phyloP scores from a whole-genome alignment of 306 rosid genomes.

The Glycyrrhiza uralensis region DNA sequence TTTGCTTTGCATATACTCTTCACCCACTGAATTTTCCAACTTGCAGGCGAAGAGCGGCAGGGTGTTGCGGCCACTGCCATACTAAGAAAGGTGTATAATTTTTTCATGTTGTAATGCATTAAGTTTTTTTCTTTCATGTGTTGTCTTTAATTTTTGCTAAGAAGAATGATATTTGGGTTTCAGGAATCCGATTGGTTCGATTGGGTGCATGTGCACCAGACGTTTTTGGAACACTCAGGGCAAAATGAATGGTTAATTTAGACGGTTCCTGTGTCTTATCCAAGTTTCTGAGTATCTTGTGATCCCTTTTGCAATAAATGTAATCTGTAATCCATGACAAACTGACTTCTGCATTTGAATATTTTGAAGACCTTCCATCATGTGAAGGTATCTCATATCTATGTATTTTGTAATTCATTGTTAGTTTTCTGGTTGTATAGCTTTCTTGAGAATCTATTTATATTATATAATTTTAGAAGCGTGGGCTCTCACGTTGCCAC shows the following conservation, averaged over 20 bases:
- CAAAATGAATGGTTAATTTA: constrained; percentile 43
- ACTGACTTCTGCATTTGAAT: constrained; percentile 17
- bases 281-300: background rate
- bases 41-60: constrained; percentile 37
- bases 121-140: constrained; percentile 1
- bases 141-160: constrained; percentile 11
- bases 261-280: constrained; percentile 12
- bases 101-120: constrained; percentile 14
- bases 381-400: constrained; percentile 18
- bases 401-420: constrained; percentile 13
- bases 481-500: too few species aligned
- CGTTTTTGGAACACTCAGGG: constrained; percentile 40
- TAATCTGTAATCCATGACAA: constrained; percentile 3
- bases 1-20: background rate
- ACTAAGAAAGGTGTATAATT: constrained; percentile 44
- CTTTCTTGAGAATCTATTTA: constrained; percentile 16
- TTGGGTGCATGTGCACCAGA: constrained; percentile 66
- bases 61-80: constrained; percentile 32
- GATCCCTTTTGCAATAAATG: constrained; percentile 37
- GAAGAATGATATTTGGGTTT: constrained; percentile 31
- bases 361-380: background rate
- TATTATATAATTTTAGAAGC: too few species aligned
- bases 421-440: constrained; percentile 20
- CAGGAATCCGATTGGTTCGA: constrained; percentile 57
- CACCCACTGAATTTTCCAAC: constrained; percentile 2